These are phyloP conservation scores for Cladosporium sp. DNA, from an alignment of 2,329 filamentous ascomycete species.

Conservation along the genomic window DNA sequence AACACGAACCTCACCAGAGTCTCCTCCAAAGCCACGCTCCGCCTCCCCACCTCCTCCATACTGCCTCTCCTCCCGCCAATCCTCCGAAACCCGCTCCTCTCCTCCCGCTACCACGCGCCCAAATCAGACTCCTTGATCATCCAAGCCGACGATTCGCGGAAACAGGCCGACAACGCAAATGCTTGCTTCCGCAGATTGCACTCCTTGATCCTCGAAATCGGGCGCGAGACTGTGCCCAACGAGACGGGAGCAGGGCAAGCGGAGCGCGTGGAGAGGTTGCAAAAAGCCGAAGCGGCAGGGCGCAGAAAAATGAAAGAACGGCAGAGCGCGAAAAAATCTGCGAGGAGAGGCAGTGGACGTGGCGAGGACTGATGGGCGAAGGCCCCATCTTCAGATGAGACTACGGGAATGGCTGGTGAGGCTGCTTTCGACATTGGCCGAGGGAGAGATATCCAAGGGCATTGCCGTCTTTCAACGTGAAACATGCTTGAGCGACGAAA, in stretches of 20 bases:
- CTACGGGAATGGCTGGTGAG: no score
- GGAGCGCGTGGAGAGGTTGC: slow-evolving; percentile 56
- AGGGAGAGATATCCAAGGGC: no score
- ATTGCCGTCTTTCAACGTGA: no score
- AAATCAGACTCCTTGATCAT: slow-evolving; percentile 58
- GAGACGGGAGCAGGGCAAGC: slow-evolving; percentile 59
- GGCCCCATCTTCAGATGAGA: no score
- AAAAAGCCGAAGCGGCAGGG: slow-evolving; percentile 59
- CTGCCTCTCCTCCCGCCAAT: slow-evolving; percentile 55
- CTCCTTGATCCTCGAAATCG: slow-evolving; percentile 54
- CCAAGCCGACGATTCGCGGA: slow-evolving; percentile 63
- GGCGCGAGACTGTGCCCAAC: slow-evolving; percentile 55
- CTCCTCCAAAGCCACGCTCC: slow-evolving; percentile 66
- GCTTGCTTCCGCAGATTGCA: slow-evolving; percentile 60
- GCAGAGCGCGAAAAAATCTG: slow-evolving; percentile 62
- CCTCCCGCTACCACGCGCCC: slow-evolving; percentile 57
- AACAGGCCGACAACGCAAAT: slow-evolving; percentile 60
- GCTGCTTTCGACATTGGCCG: no score
- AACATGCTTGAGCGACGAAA: no score
- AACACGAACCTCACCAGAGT: slow-evolving; percentile 47
- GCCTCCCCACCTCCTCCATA: slow-evolving; percentile 54
- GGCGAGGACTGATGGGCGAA: slow-evolving; percentile 30
- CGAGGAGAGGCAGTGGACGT: slow-evolving; percentile 43
- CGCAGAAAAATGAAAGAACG: slow-evolving; percentile 60
- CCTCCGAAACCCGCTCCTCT: slow-evolving; percentile 53